These are phyloP conservation scores for Peniophora sp. DNA, from an alignment of 1,284 basidiomycete species.

Conservation along the genomic window DNA sequence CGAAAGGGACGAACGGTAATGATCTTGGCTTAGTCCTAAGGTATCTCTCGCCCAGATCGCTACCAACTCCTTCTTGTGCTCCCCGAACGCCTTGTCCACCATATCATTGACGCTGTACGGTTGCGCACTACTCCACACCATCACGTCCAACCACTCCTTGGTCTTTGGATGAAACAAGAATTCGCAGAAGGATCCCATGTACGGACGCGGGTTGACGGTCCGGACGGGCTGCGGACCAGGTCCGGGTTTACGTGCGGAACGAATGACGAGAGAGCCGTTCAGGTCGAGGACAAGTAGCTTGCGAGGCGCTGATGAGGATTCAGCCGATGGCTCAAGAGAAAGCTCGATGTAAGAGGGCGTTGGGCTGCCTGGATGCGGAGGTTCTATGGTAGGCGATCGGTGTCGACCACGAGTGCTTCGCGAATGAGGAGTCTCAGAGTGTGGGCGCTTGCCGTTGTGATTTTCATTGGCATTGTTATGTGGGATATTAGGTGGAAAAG, in stretches of 20 bases:
- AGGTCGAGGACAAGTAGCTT: constrained; percentile 79
- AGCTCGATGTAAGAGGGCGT: constrained; percentile 21
- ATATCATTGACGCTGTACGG: constrained; percentile 72
- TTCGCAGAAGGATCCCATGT: constrained; percentile 52
- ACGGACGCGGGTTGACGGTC: constrained; percentile 55
- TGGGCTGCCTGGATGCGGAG: constrained; percentile 9
- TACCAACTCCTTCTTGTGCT: constrained; percentile 34
- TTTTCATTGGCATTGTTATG: background rate
- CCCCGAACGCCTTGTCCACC: constrained; percentile 51
- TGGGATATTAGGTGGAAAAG: background rate
- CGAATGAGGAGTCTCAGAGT: background rate
- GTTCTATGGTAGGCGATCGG: background rate
- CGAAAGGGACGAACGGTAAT: constrained; percentile 49
- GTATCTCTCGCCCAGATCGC: constrained; percentile 78
- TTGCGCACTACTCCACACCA: constrained; percentile 86
- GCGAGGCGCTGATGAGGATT: constrained; percentile 28
- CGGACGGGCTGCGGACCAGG: constrained; percentile 17
- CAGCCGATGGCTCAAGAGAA: constrained; percentile 14
- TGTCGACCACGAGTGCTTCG: background rate
- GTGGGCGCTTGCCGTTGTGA: background rate
- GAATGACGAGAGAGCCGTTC: constrained; percentile 75
- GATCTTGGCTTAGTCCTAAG: constrained; percentile 46
- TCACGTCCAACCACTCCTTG: constrained; percentile 61
- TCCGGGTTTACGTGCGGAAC: constrained; percentile 33
- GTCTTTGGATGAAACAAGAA: constrained; percentile 58